Conservation (phyloP, 148 eudicot species). For the Dianthus caryophyllus region DNA sequence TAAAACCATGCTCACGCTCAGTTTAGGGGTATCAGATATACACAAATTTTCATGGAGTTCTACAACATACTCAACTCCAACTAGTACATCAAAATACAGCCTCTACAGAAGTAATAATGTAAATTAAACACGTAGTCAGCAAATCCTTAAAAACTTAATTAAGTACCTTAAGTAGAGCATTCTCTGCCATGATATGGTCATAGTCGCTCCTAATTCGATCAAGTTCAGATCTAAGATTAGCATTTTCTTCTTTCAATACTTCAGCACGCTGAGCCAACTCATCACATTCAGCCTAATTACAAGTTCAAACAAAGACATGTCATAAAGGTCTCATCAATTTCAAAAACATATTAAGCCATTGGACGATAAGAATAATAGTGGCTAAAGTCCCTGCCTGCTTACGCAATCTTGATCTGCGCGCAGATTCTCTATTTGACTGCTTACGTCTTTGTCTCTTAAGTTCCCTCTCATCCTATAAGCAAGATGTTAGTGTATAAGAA, state of each 20-base stretch:
- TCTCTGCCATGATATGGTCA: conserved; percentile 70
- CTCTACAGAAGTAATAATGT: neutral
- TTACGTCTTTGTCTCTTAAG: conserved; percentile 91
- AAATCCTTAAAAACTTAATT: neutral
- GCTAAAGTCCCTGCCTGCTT: conserved; percentile 60
- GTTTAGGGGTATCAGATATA: too few species aligned
- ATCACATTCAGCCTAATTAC: conserved; percentile 78
- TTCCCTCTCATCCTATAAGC: conserved; percentile 86
- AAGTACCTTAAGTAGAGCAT: conserved; percentile 69
- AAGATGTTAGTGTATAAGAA: conserved; percentile 8
- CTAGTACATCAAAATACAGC: neutral
- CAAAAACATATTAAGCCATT: neutral
- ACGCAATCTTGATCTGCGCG: conserved; percentile 89
- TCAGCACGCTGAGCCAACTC: conserved; percentile 93
- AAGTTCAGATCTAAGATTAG: conserved; percentile 75
- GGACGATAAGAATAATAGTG: neutral
- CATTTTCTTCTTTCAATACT: conserved; percentile 74
- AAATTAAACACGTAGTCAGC: neutral
- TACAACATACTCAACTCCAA: neutral
- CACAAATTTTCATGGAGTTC: too few species aligned
- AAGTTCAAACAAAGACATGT: conserved; percentile 2
- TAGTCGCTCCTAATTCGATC: conserved; percentile 59
- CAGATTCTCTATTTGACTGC: conserved; percentile 98
- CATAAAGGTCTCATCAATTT: neutral
- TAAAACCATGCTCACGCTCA: too few species aligned